Percentiles rank a stretch among this genome's conserved stretches.
phyloP scores from a whole-genome alignment of 164 flowering plant genomes.

The Vitis amurensis region DNA sequence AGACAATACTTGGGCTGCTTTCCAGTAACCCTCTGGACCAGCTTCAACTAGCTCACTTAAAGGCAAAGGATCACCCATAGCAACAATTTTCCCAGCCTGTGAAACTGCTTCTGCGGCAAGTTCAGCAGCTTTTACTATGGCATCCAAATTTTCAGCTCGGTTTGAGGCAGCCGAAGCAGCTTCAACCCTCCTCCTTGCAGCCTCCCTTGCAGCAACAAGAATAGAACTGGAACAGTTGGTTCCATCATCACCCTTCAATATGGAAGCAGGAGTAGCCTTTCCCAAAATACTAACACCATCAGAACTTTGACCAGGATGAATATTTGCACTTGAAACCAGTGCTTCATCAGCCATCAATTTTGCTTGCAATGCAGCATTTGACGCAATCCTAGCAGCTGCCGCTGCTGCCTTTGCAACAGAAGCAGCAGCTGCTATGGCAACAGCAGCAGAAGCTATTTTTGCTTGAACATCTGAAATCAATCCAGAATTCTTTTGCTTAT shows the following conservation, averaged over 20 bases:
- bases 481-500: slow-evolving; percentile 58
- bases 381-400: slow-evolving; percentile 94
- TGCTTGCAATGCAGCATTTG: slow-evolving; percentile 90
- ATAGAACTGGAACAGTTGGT: slow-evolving; percentile 46
- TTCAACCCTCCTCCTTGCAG: slow-evolving; percentile 78
- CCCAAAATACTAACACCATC: slow-evolving; percentile 36
- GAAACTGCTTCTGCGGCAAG: slow-evolving; percentile 94
- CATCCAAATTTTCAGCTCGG: slow-evolving; percentile 92
- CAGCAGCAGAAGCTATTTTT: slow-evolving; percentile 77
- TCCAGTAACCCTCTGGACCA: slow-evolving; percentile 77
- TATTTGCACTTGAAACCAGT: slow-evolving; percentile 27
- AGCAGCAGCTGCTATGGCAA: slow-evolving; percentile 85
- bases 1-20: slow-evolving; percentile 28
- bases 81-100: slow-evolving; percentile 82
- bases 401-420: slow-evolving; percentile 98
- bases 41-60: slow-evolving; percentile 58
- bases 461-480: slow-evolving; percentile 56
- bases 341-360: slow-evolving; percentile 86
- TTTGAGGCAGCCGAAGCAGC: slow-evolving; percentile 87
- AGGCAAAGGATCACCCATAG: slow-evolving; percentile 83
- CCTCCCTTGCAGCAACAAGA: slow-evolving; percentile 71
- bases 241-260: slow-evolving; percentile 50
- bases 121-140: slow-evolving; percentile 88
- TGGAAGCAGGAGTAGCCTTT: slow-evolving; percentile 56
- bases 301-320: slow-evolving; percentile 18